Evolutionary conservation across 2,329 filamentous ascomycete genomes (phyloP).

Genomic region (Aureobasidium sp.): DNA sequence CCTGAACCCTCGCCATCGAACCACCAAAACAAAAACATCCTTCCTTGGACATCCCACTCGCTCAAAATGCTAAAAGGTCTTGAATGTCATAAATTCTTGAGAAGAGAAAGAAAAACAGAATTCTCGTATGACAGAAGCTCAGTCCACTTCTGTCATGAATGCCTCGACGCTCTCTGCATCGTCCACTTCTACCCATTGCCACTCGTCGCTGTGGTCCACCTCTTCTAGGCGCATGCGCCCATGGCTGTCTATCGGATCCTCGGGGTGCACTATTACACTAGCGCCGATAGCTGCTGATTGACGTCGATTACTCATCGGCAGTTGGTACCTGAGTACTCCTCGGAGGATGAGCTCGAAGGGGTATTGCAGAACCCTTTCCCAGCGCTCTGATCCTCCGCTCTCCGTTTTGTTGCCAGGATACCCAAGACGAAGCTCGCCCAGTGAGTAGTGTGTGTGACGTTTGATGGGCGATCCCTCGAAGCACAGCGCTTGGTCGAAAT

Average conservation of each 20-base stretch:
- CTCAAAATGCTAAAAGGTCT: conserved; percentile 13
- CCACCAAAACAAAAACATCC: not conserved
- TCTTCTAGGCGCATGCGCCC: conserved; percentile 28
- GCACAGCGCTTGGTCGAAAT: conserved; percentile 78
- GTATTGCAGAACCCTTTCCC: conserved; percentile 85
- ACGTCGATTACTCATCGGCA: conserved; percentile 51
- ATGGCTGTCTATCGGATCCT: conserved; percentile 28
- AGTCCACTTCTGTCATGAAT: conserved; percentile 1
- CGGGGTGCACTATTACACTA: conserved; percentile 34
- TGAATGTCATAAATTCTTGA: conserved; percentile 5
- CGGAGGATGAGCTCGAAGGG: conserved; percentile 91
- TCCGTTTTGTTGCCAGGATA: conserved; percentile 86
- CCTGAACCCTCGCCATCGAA: not conserved
- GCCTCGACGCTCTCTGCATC: not conserved
- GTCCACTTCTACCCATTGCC: conserved; percentile 27
- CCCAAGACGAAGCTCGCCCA: conserved; percentile 73
- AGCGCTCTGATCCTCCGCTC: conserved; percentile 71
- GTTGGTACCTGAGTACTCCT: conserved; percentile 77
- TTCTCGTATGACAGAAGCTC: not conserved
- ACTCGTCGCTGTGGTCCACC: conserved; percentile 24
- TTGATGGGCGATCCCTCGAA: conserved; percentile 90
- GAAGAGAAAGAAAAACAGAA: not conserved
- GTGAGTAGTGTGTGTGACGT: conserved; percentile 61
- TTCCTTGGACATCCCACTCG: not conserved
- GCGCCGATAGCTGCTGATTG: conserved; percentile 46